These are phyloP conservation scores for Eucommia ulmoides DNA, from an alignment of 257 asterid species.

Conservation along the genomic window DNA sequence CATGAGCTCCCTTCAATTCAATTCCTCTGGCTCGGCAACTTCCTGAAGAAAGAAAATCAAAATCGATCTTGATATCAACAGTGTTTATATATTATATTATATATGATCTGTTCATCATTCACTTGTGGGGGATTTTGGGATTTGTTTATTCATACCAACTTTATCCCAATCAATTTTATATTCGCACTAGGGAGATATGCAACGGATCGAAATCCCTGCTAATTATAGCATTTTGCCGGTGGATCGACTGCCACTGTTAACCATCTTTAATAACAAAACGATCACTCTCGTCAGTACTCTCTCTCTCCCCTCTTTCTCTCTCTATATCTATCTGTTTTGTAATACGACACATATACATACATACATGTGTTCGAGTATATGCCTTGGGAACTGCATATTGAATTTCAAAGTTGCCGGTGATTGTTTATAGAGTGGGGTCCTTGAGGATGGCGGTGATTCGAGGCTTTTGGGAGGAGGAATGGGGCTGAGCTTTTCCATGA, in stretches of 20 bases:
- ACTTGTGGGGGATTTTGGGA: background rate
- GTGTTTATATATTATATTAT: background rate
- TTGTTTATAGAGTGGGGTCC: conserved; percentile 30
- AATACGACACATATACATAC: no score
- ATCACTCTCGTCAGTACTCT: conserved; percentile 3
- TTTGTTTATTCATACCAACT: background rate
- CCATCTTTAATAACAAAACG: conserved; percentile 24
- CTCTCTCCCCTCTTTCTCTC: conserved; percentile 5
- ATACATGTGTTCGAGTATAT: conserved; percentile 6
- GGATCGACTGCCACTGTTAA: conserved; percentile 13
- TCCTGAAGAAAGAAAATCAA: background rate
- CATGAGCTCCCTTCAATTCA: conserved; percentile 15
- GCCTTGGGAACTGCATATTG: conserved; percentile 18
- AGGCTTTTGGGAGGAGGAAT: conserved; percentile 20
- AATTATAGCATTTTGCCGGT: conserved; percentile 11
- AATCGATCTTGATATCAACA: background rate
- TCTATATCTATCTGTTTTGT: no score
- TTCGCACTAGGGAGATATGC: background rate
- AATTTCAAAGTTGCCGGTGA: conserved; percentile 12
- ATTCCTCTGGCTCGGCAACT: background rate
- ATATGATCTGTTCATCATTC: background rate
- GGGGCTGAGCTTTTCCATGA: conserved; percentile 19
- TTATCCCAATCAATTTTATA: background rate
- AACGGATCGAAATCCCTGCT: conserved; percentile 3
- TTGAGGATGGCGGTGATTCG: conserved; percentile 25